Base-by-base conservation (phyloP, 495 filamentous ascomycete species). In the Xylaria flabelliformis region DNA sequence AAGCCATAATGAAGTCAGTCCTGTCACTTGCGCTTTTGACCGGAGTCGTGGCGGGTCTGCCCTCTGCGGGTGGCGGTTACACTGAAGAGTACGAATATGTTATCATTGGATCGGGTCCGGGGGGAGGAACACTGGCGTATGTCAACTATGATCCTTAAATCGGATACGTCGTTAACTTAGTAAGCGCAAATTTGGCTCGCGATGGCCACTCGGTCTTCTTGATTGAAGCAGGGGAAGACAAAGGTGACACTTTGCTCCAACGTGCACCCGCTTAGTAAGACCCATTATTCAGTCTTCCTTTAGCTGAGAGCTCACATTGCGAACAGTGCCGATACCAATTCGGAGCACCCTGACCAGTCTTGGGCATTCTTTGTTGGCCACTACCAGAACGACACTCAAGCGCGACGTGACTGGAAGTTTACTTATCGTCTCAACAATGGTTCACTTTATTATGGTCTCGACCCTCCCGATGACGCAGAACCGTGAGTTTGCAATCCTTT, bases 91-190 rank as follows among this genome's bases (percentile, higher is more conserved):
- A 86, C 75, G 88, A 90, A 42, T 90, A 90, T 74, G 80, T 91
- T 48, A 82, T 91, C 26, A 85, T 90, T 4, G 89, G 89, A 42
- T 85, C 83, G 24, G 89, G 88, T 17, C 83, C 88, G 7, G 89
- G 89, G 4, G 88, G 89, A 24, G 86, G 86, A 13, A 87, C 87
- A 10, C 72, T 91, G 1, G 89, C 88, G 0, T 83, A 85, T 34
- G 56, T 59, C 51, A 15, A 29, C 10, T 9, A 1, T 59, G 4
- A 39, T 10, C 19, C 21, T 34, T 39, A 21, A n/a, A n/a, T 59
- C 56, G 8, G 7, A 39, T 1, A 39, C 8, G 21, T 39, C 26
- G 19, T 19, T 34, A 19, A 59, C 56, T 29, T 17, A 39, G 8
- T 0, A 17, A 59, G 32, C 2, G 56, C 56, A 9, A 59, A 59